A percentile compares a stretch with the other conserved stretches of the same genome.
phyloP scores from a whole-genome alignment of 345 rosid genomes.

The Aethionema arabicum region DNA sequence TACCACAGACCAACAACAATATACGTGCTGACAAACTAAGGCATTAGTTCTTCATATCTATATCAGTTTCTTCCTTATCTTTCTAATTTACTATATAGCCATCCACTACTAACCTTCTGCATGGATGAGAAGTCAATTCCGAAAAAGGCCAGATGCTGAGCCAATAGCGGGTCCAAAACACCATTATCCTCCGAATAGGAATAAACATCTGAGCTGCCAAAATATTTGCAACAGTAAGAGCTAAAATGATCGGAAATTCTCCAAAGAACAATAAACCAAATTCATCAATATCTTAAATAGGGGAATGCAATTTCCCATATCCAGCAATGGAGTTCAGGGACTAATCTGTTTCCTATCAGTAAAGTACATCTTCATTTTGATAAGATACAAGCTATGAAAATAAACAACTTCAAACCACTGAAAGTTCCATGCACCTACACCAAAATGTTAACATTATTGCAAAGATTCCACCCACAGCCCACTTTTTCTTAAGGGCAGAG shows the following conservation, averaged over 20 bases:
- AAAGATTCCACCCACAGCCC: conserved; percentile 18
- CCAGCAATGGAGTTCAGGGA: conserved; percentile 18
- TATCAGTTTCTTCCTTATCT: not conserved
- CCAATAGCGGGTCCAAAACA: conserved; percentile 88
- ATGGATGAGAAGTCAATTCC: conserved; percentile 96
- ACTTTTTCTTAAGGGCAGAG: conserved; percentile 16
- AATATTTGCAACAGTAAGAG: conserved; percentile 46
- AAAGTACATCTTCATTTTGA: conserved; percentile 8
- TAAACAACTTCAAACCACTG: conserved; percentile 8
- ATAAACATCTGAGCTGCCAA: conserved; percentile 98
- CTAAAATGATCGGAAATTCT: conserved; percentile 22
- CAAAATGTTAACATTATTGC: not conserved
- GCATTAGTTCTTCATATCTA: too few species aligned
- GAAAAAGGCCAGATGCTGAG: conserved; percentile 89
- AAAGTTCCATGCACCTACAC: conserved; percentile 22
- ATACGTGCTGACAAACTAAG: not conserved
- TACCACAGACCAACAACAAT: conserved; percentile 22
- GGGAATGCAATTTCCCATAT: conserved; percentile 11
- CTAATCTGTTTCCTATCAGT: conserved; percentile 18
- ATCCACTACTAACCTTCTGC: conserved; percentile 66
- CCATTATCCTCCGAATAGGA: conserved; percentile 93
- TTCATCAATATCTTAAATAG: conserved; percentile 9
- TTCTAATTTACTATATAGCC: conserved; percentile 8
- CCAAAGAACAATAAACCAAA: conserved; percentile 14
- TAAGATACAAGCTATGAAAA: not conserved